Percentiles rank a stretch among this genome's conserved stretches.
phyloP scores from a whole-genome alignment of 2,329 filamentous ascomycete species.

The Sporothrix pseudoabietina region DNA sequence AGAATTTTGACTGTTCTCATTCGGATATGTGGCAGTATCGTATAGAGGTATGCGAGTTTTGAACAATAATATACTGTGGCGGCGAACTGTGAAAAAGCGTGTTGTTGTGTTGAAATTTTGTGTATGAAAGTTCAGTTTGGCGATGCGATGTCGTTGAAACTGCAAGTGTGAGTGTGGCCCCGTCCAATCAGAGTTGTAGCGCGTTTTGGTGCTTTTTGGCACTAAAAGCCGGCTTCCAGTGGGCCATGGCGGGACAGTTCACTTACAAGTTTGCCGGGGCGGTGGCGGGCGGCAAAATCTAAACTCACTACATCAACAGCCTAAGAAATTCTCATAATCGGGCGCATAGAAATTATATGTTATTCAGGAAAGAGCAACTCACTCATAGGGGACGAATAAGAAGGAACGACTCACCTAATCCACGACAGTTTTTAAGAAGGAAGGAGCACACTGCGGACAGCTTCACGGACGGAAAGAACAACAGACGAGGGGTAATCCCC shows the following conservation, averaged over 20 bases:
- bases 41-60: background rate
- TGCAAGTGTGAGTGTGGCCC: background rate
- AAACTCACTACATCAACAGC: background rate
- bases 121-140: conserved; percentile 14
- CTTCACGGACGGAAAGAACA: background rate
- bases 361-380: conserved; percentile 9
- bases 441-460: background rate
- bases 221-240: too few species aligned
- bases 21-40: too few species aligned
- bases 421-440: background rate
- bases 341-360: background rate
- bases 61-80: background rate
- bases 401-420: background rate
- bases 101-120: background rate
- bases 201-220: background rate
- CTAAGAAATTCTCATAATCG: conserved; percentile 4
- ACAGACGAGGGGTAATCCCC: background rate
- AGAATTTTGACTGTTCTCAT: background rate
- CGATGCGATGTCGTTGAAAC: conserved; percentile 1
- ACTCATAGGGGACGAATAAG: background rate
- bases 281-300: conserved; percentile 19
- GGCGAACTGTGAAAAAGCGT: background rate
- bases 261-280: conserved; percentile 22
- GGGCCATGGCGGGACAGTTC: background rate
- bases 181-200: conserved; percentile 14